These are phyloP conservation scores for Arthrocladium fulminans DNA, from an alignment of 2,329 filamentous ascomycete species.

Conservation along the genomic window DNA sequence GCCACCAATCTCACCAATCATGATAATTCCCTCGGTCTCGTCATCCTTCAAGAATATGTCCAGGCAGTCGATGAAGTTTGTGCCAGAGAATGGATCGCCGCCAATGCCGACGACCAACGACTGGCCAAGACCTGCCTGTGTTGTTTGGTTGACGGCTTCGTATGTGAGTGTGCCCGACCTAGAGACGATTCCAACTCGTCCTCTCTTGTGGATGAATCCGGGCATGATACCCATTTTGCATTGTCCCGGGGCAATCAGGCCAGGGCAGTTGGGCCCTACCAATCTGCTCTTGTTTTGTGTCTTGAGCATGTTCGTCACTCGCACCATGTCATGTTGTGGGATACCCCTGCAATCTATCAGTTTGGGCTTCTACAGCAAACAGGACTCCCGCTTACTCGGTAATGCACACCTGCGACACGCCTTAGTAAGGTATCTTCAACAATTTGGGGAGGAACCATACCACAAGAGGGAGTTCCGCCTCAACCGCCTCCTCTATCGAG, in stretches of 20 bases:
- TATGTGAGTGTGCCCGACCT: constrained; percentile 97
- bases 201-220: constrained; percentile 86
- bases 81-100: constrained; percentile 96
- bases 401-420: too few species aligned
- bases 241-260: constrained; percentile 85
- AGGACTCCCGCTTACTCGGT: constrained; percentile 36
- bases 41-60: constrained; percentile 92
- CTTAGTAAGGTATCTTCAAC: too few species aligned
- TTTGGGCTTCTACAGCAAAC: constrained; percentile 65
- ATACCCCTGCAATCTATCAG: constrained; percentile 13
- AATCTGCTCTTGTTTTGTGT: constrained; percentile 94
- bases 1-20: constrained; percentile 99
- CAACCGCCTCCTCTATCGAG: constrained; percentile 93
- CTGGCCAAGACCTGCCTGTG: constrained; percentile 90
- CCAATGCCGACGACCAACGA: constrained; percentile 97
- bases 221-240: constrained; percentile 99
- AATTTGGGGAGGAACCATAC: constrained; percentile 98
- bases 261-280: constrained; percentile 95
- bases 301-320: constrained; percentile 92
- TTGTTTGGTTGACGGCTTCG: constrained; percentile 99
- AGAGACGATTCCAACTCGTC: constrained; percentile 96
- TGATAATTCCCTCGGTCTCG: constrained; percentile 98
- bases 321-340: constrained; percentile 73
- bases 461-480: constrained; percentile 84
- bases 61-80: constrained; percentile 99